Evolutionary conservation across 1,284 basidiomycete genomes (phyloP).

Genomic region (Apiotrichum sp.): DNA sequence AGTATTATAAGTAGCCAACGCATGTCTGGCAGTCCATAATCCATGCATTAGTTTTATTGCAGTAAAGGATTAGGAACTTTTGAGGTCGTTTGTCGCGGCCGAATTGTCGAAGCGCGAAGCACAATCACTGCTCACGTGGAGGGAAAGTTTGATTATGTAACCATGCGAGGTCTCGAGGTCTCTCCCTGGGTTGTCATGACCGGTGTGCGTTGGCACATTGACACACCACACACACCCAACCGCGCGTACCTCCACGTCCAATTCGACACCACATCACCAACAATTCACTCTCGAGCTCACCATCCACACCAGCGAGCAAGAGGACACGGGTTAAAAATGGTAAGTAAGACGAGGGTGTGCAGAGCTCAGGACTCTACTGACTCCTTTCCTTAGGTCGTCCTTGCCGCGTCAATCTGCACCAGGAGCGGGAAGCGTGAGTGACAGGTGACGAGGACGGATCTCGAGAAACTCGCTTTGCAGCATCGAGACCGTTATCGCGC

Average conservation of each 20-base stretch:
- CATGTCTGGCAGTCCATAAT: no score
- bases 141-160: no score
- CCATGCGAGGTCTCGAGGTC: no score
- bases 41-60: no score
- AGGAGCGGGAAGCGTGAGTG: conserved; percentile 50
- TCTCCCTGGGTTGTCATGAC: no score
- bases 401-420: conserved; percentile 80
- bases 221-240: no score
- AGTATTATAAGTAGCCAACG: background rate
- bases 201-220: no score
- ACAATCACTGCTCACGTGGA: no score
- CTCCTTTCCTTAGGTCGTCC: conserved; percentile 45
- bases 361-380: background rate
- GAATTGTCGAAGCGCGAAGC: no score
- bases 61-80: no score
- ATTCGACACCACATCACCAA: background rate
- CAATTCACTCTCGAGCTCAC: background rate
- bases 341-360: background rate
- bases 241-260: background rate
- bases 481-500: no score
- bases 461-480: background rate
- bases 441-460: background rate
- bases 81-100: no score
- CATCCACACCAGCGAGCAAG: conserved; percentile 1
- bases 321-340: conserved; percentile 7